A percentile compares a stretch with the other conserved stretches of the same genome.
These are phyloP conservation scores for Cladorrhinum sp. DNA, from an alignment of 2,329 filamentous ascomycete genomes.

Conservation along the genomic window DNA sequence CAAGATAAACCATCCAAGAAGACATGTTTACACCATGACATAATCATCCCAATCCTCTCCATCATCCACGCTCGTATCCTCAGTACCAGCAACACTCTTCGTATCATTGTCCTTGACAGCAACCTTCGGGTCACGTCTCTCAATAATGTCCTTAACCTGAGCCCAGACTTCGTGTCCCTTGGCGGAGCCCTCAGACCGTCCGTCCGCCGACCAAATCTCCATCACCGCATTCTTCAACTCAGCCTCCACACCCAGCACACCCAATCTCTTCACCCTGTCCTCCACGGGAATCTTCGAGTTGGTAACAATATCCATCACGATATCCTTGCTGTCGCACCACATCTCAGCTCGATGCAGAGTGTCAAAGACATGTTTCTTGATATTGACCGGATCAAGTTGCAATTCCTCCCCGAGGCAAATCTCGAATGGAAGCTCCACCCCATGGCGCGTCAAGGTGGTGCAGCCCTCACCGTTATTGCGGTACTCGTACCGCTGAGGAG, in stretches of 20 bases:
- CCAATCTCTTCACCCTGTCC: constrained; percentile 20
- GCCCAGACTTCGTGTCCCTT: constrained; percentile 22
- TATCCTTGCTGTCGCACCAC: constrained; percentile 24
- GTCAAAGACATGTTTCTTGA: constrained; percentile 21
- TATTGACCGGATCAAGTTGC: constrained; percentile 27
- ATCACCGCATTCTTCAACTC: constrained; percentile 25
- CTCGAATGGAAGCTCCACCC: constrained; percentile 14
- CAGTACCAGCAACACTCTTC: background rate
- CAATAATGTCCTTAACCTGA: background rate
- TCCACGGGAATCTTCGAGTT: constrained; percentile 6
- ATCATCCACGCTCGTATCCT: background rate
- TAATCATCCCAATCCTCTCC: constrained; percentile 6
- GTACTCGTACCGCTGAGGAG: constrained; percentile 10
- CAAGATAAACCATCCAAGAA: too few relatives aligned
- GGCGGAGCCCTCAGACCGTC: constrained; percentile 18
- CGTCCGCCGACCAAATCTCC: constrained; percentile 30
- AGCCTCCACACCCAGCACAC: constrained; percentile 14
- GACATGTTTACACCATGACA: background rate
- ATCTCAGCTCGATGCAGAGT: constrained; percentile 26
- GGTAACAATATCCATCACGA: constrained; percentile 20
- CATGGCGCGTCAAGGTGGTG: too few relatives aligned
- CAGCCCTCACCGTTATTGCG: constrained; percentile 6
- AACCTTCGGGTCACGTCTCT: background rate
- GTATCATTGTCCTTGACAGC: constrained; percentile 14
- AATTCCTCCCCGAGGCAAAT: constrained; percentile 21